Evolutionary conservation across 192 early-diverging fungal genomes (phyloP).

Genomic region (Rhizoclosmatium sp.): DNA sequence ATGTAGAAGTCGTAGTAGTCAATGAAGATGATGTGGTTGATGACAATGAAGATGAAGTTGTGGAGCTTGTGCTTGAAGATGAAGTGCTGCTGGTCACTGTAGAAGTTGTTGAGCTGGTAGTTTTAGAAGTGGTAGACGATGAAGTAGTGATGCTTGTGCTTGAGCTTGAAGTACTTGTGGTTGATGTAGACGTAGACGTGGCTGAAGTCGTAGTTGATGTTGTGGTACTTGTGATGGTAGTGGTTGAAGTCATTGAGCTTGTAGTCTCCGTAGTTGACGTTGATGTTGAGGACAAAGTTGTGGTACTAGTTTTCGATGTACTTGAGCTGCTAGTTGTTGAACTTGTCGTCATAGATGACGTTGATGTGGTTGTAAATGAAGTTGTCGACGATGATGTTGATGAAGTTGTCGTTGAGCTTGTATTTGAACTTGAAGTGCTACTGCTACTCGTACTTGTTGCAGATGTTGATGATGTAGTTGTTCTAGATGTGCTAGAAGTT

Average conservation of each 20-base stretch:
- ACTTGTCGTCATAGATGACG: neutral
- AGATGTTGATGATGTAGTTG: neutral
- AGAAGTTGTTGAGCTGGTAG: neutral
- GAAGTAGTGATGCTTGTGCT: neutral
- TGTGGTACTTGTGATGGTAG: neutral
- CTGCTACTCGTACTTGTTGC: neutral
- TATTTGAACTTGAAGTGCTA: neutral
- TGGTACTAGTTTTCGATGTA: neutral
- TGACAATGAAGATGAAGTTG: too few relatives aligned
- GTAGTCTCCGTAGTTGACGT: neutral
- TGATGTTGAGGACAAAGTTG: neutral
- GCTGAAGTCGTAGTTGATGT: neutral
- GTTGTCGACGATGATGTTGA: neutral
- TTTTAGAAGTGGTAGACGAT: neutral
- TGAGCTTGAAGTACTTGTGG: neutral
- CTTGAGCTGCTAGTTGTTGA: neutral
- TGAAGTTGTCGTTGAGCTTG: neutral
- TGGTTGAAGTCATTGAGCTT: neutral
- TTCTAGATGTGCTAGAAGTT: neutral
- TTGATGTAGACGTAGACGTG: neutral
- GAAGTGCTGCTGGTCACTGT: neutral
- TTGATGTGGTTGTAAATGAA: neutral
- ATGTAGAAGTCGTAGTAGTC: too few relatives aligned
- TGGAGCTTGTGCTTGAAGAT: too few relatives aligned
- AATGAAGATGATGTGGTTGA: too few relatives aligned